Base-by-base conservation (phyloP, 371 early-diverging fungal species). In the Rhizopus sp. region DNA sequence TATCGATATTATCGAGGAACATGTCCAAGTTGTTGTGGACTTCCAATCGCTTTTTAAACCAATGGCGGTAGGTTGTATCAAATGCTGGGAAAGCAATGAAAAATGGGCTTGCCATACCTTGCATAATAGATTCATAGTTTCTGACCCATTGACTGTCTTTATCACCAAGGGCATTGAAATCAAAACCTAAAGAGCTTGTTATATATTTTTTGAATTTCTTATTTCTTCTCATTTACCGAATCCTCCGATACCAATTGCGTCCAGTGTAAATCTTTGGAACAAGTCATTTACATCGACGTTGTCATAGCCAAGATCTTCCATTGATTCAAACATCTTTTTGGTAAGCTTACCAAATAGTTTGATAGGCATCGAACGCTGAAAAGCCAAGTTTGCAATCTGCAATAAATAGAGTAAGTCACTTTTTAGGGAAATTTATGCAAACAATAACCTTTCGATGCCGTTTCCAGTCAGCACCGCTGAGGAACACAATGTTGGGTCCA, bases 51-150 rank as follows among this genome's bases (percentile, higher is more conserved):
- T 54, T 53, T 5, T 35, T 47, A 8, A 62, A 37, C 37, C 60
- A n/a, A 33, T 40, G 57, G 0, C 64, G 32, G 5, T 62, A 51
- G 3, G 53, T 62, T 34, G 64, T 50, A 31, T 84, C 86, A 13
- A 82, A 72, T 23, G 60, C 50, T 4, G 86, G 84, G 29, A 85
- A 75, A 46, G 83, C 48, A 39, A 71, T 63, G 46, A 66, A 77
- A 4, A 80, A 50, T 0, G 80, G 77, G 29, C 76, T 56, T 3
- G 51, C 50, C 40, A 68, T 52, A 3, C 54, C 65, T 1, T 50
- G 41, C 12, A 52, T 55, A 12, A 77, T 34, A 30, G 58, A 46
- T 31, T 70, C 55, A 49, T 78, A 78, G 33, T 41, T 57, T 4
- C 15, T 3, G 0, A 70, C 67, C 69, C 73, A 75, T 54, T 60